Base-by-base conservation (phyloP, 1,284 basidiomycete species). In the Rhodotorula sp. region DNA sequence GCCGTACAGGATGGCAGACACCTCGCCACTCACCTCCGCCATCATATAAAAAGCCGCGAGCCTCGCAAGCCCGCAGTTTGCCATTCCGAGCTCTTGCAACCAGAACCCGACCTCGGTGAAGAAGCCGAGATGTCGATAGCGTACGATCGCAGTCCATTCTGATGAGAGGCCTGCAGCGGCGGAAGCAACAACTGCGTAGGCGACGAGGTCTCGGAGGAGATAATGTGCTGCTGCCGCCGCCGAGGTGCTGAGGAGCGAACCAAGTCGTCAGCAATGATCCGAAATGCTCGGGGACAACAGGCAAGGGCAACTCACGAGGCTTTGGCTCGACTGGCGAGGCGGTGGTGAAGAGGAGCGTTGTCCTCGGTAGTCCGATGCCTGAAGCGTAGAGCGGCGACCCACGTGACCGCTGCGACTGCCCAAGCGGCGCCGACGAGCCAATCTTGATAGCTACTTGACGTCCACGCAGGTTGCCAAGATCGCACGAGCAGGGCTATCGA, bases 51-150 rank as follows among this genome's bases (percentile, higher is more conserved):
- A 58, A 28, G 48, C 31, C 0, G 23, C 21, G 3, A 64, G 56
- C 3, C n/a, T 28, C 7, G 23, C 47, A 3, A 64, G 23, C 15
- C 31, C 47, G 48, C 56, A 49, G 15, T n/a, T 12, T 10, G 65
- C 52, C 60, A 31, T 45, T 2, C 10, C 52, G 23, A 28, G 18
- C 38, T 55, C 59, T 10, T 55, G 47, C 23, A 16, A 18, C 64
- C 63, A 64, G 55, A 64, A 64, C 8, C 56, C 64, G 2, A n/a
- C 26, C 43, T 60, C 64, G 50, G 31, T 31, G 64, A 55, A 60
- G 52, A 66, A 60, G 15, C 23, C 21, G 43, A 45, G 28, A 50
- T 60, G 50, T 2, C 34, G 28, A 5, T 34, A 50, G 3, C 63
- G 63, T 3, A 28, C 28, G 43, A 64, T 58, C 3, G 23, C 16